Conservation (phyloP, 345 rosid species). For the Salix viminalis region DNA sequence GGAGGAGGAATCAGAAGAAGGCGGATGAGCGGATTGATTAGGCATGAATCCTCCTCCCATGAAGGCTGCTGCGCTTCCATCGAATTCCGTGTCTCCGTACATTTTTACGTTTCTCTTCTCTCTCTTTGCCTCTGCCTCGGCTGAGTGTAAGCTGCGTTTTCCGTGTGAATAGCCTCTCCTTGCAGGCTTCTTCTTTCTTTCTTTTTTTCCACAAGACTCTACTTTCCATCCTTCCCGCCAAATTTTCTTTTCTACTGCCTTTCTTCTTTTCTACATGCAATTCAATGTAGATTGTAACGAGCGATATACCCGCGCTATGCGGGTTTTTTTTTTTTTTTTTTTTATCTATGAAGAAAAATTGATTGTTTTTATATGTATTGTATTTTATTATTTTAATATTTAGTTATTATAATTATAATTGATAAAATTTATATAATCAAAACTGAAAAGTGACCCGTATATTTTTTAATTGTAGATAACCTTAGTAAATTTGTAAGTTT, state of each 20-base stretch:
- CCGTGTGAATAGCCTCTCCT: neutral
- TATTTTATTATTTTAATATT: too few species aligned
- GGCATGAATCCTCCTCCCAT: slow-evolving; percentile 96
- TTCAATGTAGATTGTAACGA: too few species aligned
- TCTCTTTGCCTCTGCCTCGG: neutral
- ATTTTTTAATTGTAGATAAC: too few species aligned
- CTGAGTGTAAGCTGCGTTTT: neutral
- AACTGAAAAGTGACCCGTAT: too few species aligned
- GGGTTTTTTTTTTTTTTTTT: too few species aligned
- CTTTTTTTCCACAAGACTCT: neutral
- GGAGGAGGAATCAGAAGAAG: slow-evolving; percentile 37
- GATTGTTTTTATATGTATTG: too few species aligned
- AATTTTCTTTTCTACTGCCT: neutral
- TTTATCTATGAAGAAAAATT: too few species aligned
- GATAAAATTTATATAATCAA: too few species aligned
- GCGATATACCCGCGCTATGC: too few species aligned
- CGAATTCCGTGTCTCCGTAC: slow-evolving; percentile 10
- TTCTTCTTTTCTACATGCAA: too few species aligned
- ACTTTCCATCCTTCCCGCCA: slow-evolving; percentile 5
- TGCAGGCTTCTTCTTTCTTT: neutral
- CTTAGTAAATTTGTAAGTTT: too few species aligned
- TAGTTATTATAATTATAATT: too few species aligned
- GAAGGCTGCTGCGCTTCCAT: slow-evolving; percentile 35
- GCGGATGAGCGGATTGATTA: slow-evolving; percentile 53
- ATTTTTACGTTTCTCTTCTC: neutral